A percentile compares a stretch with the other conserved stretches of the same genome.
Conservation (phyloP, 108 stramenopile genomes). For the Seminavis robusta region DNA sequence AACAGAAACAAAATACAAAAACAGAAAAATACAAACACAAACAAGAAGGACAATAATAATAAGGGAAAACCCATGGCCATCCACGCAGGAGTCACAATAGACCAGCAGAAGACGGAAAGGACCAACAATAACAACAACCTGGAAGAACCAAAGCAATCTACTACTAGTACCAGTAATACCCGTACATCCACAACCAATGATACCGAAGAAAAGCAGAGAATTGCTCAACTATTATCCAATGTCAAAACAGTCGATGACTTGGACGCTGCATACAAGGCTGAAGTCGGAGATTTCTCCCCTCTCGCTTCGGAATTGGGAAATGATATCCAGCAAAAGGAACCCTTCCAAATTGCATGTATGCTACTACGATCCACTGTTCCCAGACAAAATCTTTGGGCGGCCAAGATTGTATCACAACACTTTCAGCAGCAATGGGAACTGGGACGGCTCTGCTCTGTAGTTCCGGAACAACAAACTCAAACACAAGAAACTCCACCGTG, state of each 20-base stretch:
- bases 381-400: slow-evolving; percentile 76
- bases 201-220: slow-evolving; percentile 49
- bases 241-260: slow-evolving; percentile 71
- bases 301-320: slow-evolving; percentile 7
- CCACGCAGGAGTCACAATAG: neutral
- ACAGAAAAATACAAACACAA: slow-evolving; percentile 9
- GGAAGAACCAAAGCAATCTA: slow-evolving; percentile 13
- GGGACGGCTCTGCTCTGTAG: neutral
- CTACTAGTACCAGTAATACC: neutral
- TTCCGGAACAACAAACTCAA: neutral
- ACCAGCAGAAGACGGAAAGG: slow-evolving; percentile 4
- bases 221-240: slow-evolving; percentile 56
- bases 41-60: neutral
- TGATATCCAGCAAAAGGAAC: slow-evolving; percentile 8
- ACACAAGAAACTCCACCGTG: neutral
- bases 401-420: slow-evolving; percentile 26
- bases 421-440: slow-evolving; percentile 31
- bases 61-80: neutral
- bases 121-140: slow-evolving; percentile 1
- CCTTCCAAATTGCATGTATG: slow-evolving; percentile 54
- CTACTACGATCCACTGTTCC: slow-evolving; percentile 65
- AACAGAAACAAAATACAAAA: slow-evolving; percentile 30
- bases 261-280: slow-evolving; percentile 58
- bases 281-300: slow-evolving; percentile 28
- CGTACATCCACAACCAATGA: slow-evolving; percentile 12